These are phyloP conservation scores for Candida sanyaensis DNA, from an alignment of 1,139 yeast species.

Conservation along the genomic window DNA sequence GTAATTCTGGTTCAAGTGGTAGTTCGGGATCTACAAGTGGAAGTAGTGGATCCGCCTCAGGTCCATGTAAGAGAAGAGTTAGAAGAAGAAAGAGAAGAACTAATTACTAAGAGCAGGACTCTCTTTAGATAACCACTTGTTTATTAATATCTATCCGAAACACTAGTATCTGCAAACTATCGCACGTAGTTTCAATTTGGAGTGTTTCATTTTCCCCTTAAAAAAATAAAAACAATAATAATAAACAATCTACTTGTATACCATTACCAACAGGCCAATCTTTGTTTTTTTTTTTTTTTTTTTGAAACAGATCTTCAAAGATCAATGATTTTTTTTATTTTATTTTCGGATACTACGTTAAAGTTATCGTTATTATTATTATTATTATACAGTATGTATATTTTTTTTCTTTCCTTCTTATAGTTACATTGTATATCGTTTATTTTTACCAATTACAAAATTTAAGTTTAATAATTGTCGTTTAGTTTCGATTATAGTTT, in stretches of 20 bases:
- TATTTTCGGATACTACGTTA: not conserved
- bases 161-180: not conserved
- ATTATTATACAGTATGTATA: too few relatives aligned
- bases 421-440: too few relatives aligned
- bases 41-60: conserved; percentile 9
- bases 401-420: not conserved
- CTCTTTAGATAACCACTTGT: not conserved
- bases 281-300: not conserved
- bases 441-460: too few relatives aligned
- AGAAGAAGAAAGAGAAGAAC: conserved; percentile 34
- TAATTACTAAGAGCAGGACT: conserved; percentile 12
- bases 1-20: not conserved
- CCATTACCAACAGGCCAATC: not conserved
- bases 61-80: conserved; percentile 39
- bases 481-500: too few relatives aligned
- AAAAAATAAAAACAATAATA: not conserved
- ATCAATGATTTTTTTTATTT: not conserved
- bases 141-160: not conserved
- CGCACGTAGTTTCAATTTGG: conserved; percentile 3
- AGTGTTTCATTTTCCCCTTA: not conserved
- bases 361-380: not conserved
- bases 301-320: not conserved
- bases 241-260: not conserved
- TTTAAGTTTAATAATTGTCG: too few relatives aligned
- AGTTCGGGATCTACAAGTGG: conserved; percentile 7